Percentiles rank a stretch among this genome's conserved stretches.
Evolutionary conservation across 2,329 filamentous ascomycete species (phyloP).

Genomic region (Ceratocystis papillata): DNA sequence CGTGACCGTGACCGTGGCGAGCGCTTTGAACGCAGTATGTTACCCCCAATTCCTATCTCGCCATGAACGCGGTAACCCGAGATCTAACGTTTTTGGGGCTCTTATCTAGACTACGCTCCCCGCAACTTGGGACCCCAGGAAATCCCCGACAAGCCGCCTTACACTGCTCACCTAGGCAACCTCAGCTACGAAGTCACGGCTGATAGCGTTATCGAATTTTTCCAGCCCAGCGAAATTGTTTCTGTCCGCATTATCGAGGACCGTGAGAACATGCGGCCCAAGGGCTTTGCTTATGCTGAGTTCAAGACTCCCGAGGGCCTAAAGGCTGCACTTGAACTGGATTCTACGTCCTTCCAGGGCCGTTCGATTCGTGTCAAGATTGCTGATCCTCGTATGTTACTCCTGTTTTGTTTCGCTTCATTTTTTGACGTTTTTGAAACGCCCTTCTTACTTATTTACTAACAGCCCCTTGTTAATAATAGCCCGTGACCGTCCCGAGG

Average conservation of each 20-base stretch:
- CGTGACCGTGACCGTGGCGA: conserved; percentile 14
- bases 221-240: conserved; percentile 70
- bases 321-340: conserved; percentile 77
- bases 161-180: conserved; percentile 91
- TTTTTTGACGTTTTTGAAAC: neutral
- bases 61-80: conserved; percentile 1
- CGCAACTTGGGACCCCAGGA: conserved; percentile 63
- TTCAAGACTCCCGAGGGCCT: conserved; percentile 79
- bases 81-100: conserved; percentile 25
- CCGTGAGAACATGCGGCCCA: conserved; percentile 83
- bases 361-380: conserved; percentile 88
- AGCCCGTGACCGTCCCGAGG: conserved; percentile 18
- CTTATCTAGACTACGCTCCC: conserved; percentile 41
- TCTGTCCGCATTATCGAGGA: conserved; percentile 96
- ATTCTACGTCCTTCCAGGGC: conserved; percentile 73
- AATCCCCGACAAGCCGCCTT: conserved; percentile 84
- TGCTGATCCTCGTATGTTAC: conserved; percentile 81
- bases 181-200: conserved; percentile 87
- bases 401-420: neutral
- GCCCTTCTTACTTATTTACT: neutral
- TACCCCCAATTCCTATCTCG: neutral
- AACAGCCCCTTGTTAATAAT: neutral
- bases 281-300: conserved; percentile 97
- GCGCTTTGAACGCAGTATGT: conserved; percentile 14
- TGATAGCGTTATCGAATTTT: conserved; percentile 75